phyloP scores from a whole-genome alignment of 345 rosid species.

The Passiflora organensis region DNA sequence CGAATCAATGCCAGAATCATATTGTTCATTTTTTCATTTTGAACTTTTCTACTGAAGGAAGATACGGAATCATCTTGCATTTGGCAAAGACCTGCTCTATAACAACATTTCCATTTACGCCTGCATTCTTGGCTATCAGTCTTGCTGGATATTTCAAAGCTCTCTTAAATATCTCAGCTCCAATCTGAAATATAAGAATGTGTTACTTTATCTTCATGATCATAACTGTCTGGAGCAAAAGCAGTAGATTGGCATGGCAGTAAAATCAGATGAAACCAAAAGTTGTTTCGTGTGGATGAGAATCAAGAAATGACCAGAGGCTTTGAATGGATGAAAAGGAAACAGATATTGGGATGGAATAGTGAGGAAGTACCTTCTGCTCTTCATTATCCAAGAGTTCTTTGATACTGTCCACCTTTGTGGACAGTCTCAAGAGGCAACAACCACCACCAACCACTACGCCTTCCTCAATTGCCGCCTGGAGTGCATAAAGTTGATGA shows the following conservation, averaged over 20 bases:
- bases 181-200: constrained; percentile 44
- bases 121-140: constrained; percentile 83
- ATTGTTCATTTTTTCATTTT: too few species aligned
- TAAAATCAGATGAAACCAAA: too few species aligned
- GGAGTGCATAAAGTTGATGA: constrained; percentile 21
- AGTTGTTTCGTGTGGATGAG: too few species aligned
- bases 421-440: constrained; percentile 65
- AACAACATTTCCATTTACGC: constrained; percentile 68
- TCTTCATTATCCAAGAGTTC: constrained; percentile 62
- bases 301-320: too few species aligned
- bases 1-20: too few species aligned
- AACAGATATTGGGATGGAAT: too few species aligned
- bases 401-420: constrained; percentile 64
- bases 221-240: neutral
- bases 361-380: constrained; percentile 49
- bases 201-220: too few species aligned
- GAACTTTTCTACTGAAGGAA: too few species aligned
- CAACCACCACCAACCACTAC: constrained; percentile 93
- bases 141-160: constrained; percentile 74
- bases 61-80: neutral
- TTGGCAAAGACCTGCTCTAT: constrained; percentile 53
- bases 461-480: constrained; percentile 97
- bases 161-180: constrained; percentile 84
- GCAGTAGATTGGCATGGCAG: neutral
- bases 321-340: too few species aligned